Evolutionary conservation across 495 filamentous ascomycete genomes (phyloP), one percentile per base, ranked within the genome.

Genomic region (Hyaloscypha finlandica): DNA sequence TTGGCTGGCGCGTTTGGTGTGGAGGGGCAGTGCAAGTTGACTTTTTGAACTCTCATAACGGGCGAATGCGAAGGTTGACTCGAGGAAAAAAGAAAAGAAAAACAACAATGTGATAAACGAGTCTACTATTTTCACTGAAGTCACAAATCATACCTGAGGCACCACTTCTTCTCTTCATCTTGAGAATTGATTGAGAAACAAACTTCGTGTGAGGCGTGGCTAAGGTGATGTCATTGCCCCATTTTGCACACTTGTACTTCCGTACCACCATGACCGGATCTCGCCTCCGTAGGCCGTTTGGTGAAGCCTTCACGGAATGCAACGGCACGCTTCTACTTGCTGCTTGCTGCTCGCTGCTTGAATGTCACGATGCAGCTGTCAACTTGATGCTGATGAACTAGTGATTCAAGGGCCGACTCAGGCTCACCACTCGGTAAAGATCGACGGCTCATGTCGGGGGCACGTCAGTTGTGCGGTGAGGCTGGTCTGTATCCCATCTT

Each of bases 381-480:
- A 48, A 48, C 42, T 19, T 48, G 42, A 48, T 19, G 35, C 16
- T 48, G 11, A 48, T 14, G 42, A 6, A 19, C 9, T 48, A 48
- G 9, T 48, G 4, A 48, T 48, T 48, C 42, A 48, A 48, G 42
- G 42, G 6, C 42, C 42, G 42, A 48, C 42, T 48, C 42, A 11
- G 16, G 42, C 8, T 19, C 42, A 48, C 42, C 42, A 48, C 42
- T 48, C 42, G 42, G 42, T 3, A 48, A 48, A 48, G 42, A 48
- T 48, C 42, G 42, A 48, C 42, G 42, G 42, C 42, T 22, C 32
- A 61, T 45, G 33, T 48, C 35, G 19, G 25, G 25, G 11, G 14
- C 59, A 54, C 59, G 66, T 68, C 66, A 68, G 60, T 68, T 48
- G 58, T 52, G 63, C 66, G 66, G 66, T 68, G 66, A 63, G 53